phyloP scores from a whole-genome alignment of 768 basidiomycete genomes.

The Trametes cingulata region DNA sequence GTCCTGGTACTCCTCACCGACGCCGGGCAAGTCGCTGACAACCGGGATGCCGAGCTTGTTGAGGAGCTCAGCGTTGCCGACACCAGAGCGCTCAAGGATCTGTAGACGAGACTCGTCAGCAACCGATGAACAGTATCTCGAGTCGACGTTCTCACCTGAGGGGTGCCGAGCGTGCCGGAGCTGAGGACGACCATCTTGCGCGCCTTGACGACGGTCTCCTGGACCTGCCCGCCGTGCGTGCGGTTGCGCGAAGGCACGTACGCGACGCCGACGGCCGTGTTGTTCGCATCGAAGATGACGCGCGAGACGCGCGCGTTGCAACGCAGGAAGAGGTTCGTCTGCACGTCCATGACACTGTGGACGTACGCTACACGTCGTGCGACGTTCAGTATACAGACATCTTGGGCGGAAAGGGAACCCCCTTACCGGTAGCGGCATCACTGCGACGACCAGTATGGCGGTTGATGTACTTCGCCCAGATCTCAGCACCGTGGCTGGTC shows the following conservation, averaged over 20 bases:
- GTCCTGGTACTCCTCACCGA: slow-evolving; percentile 74
- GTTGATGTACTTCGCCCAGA: slow-evolving; percentile 80
- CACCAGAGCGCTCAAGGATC: slow-evolving; percentile 74
- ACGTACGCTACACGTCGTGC: slow-evolving; percentile 54
- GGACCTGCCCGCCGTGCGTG: slow-evolving; percentile 47
- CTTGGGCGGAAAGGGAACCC: neutral
- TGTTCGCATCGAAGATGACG: slow-evolving; percentile 68
- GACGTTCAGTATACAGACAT: neutral
- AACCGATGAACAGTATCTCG: neutral
- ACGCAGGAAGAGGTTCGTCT: slow-evolving; percentile 66
- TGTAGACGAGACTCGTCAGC: slow-evolving; percentile 19
- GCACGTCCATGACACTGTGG: slow-evolving; percentile 69
- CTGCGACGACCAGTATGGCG: slow-evolving; percentile 70
- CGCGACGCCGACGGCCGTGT: slow-evolving; percentile 69
- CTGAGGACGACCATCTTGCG: slow-evolving; percentile 68
- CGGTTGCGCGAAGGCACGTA: slow-evolving; percentile 68
- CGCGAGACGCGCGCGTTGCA: slow-evolving; percentile 67
- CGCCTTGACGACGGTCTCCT: slow-evolving; percentile 65
- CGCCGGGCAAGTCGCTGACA: slow-evolving; percentile 69
- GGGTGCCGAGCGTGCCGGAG: slow-evolving; percentile 68
- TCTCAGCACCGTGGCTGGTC: slow-evolving; percentile 63
- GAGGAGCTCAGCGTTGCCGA: slow-evolving; percentile 55
- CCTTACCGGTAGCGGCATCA: slow-evolving; percentile 65
- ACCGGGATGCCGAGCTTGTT: slow-evolving; percentile 60
- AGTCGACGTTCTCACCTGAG: slow-evolving; percentile 39